A percentile compares a stretch with the other conserved stretches of the same genome.
Evolutionary conservation across 1,139 yeast species (phyloP).

Genomic region (Saccharomycopsis phalli): DNA sequence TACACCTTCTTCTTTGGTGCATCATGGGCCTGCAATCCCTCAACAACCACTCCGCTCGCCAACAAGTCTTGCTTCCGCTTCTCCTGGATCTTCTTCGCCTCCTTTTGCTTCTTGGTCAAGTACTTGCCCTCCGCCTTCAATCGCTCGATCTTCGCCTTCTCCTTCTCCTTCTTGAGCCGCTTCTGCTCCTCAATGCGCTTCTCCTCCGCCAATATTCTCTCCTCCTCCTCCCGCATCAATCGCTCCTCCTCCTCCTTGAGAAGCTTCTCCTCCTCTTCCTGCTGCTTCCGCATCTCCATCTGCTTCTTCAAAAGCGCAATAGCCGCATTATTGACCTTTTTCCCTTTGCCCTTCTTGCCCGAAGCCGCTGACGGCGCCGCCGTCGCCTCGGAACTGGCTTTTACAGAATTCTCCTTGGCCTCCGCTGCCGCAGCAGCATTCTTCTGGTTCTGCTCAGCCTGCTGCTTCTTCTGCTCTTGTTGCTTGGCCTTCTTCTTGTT

Average conservation of each 20-base stretch:
- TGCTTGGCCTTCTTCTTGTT: conserved; percentile 74
- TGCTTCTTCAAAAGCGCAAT: conserved; percentile 76
- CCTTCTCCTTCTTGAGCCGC: conserved; percentile 73
- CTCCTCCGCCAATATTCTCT: conserved; percentile 39
- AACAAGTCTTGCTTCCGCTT: conserved; percentile 83
- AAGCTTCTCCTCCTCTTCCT: conserved; percentile 59
- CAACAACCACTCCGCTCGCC: conserved; percentile 61
- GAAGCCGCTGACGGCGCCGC: conserved; percentile 32
- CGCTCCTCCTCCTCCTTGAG: conserved; percentile 52
- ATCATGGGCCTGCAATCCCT: conserved; percentile 50
- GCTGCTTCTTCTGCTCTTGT: conserved; percentile 59
- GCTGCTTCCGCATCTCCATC: conserved; percentile 76
- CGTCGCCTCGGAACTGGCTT: conserved; percentile 24
- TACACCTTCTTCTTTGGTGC: conserved; percentile 61
- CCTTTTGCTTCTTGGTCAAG: conserved; percentile 88
- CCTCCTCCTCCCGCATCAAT: conserved; percentile 53
- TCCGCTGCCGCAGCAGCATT: conserved; percentile 38
- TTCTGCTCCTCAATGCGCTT: conserved; percentile 62
- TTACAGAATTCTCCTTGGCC: conserved; percentile 31
- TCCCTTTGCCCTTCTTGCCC: conserved; percentile 44
- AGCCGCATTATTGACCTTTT: conserved; percentile 70
- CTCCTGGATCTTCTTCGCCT: conserved; percentile 78
- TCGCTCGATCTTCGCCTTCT: conserved; percentile 67
- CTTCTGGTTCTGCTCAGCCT: conserved; percentile 36
- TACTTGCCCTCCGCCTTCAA: conserved; percentile 89